Percentiles rank a stretch among this genome's conserved stretches.
phyloP scores from a whole-genome alignment of 495 filamentous ascomycete species.

The Thermothielavioides terrestris region DNA sequence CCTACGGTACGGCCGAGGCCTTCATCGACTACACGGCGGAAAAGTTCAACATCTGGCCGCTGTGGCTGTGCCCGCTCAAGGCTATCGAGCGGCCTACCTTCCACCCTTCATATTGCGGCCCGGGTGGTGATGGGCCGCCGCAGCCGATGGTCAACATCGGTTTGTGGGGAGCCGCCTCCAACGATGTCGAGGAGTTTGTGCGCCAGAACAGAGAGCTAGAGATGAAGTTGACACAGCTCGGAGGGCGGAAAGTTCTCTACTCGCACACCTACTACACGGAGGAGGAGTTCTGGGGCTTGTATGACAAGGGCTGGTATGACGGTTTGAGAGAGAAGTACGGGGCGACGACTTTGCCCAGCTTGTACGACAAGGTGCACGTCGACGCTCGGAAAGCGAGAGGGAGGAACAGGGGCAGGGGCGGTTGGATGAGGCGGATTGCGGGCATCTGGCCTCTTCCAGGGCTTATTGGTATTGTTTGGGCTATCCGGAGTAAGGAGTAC shows the following conservation, averaged over 20 bases:
- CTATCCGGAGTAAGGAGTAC: constrained; percentile 46
- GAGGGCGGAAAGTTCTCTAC: constrained; percentile 56
- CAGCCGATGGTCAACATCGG: constrained; percentile 45
- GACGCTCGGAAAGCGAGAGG: constrained; percentile 8
- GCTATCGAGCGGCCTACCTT: constrained; percentile 33
- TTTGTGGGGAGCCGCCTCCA: constrained; percentile 44
- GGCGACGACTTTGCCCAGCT: constrained; percentile 41
- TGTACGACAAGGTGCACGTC: constrained; percentile 49
- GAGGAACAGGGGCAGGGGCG: constrained; percentile 20
- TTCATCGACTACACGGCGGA: constrained; percentile 44
- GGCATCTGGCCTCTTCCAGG: constrained; percentile 42
- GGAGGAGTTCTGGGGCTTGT: constrained; percentile 47
- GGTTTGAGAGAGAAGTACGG: constrained; percentile 41
- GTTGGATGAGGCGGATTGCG: constrained; percentile 25
- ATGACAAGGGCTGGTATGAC: constrained; percentile 42
- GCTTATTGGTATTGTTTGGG: constrained; percentile 44
- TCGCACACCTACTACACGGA: constrained; percentile 50
- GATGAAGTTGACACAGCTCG: constrained; percentile 48
- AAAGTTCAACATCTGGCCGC: constrained; percentile 44
- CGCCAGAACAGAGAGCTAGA: constrained; percentile 56
- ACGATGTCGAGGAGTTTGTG: constrained; percentile 34
- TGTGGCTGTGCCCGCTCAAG: constrained; percentile 53
- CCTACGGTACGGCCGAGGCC: constrained; percentile 37
- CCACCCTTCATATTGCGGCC: constrained; percentile 33
- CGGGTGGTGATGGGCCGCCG: constrained; percentile 4